A percentile compares a stretch with the other conserved stretches of the same genome.
Conservation (phyloP, 768 basidiomycete species). For the Lactarius vividus region DNA sequence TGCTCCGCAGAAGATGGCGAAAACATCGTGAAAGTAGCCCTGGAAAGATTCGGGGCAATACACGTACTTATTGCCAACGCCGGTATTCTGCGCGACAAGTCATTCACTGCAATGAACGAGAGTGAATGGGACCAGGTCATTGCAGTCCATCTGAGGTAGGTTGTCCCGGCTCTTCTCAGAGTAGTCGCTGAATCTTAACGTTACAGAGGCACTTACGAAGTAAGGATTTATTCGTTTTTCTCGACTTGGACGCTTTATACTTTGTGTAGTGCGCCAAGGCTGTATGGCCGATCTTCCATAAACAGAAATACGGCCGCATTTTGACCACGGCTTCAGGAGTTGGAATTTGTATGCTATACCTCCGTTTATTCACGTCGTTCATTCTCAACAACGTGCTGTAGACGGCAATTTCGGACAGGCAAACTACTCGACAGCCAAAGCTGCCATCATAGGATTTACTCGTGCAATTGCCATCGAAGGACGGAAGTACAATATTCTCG, state of each 20-base stretch:
- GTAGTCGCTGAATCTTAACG: conserved; percentile 1
- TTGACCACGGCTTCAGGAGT: conserved; percentile 92
- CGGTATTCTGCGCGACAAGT: conserved; percentile 91
- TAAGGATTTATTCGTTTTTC: conserved; percentile 30
- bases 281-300: conserved; percentile 94
- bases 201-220: conserved; percentile 80
- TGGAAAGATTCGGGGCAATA: conserved; percentile 84
- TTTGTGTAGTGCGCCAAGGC: conserved; percentile 78
- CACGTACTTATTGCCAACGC: conserved; percentile 92
- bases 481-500: conserved; percentile 83
- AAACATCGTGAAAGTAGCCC: conserved; percentile 77
- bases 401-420: conserved; percentile 96
- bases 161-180: conserved; percentile 1
- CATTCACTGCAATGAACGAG: conserved; percentile 84
- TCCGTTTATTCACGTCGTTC: background rate
- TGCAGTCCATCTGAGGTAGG: conserved; percentile 72
- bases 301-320: conserved; percentile 95
- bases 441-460: conserved; percentile 88
- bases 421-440: conserved; percentile 93
- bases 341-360: conserved; percentile 73
- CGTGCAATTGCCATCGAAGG: conserved; percentile 90
- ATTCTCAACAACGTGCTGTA: conserved; percentile 32
- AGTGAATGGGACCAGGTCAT: conserved; percentile 94
- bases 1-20: conserved; percentile 93
- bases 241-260: background rate